These are phyloP conservation scores for Bimuria novae-zelandiae DNA, from an alignment of 2,329 filamentous ascomycete genomes.

Conservation along the genomic window DNA sequence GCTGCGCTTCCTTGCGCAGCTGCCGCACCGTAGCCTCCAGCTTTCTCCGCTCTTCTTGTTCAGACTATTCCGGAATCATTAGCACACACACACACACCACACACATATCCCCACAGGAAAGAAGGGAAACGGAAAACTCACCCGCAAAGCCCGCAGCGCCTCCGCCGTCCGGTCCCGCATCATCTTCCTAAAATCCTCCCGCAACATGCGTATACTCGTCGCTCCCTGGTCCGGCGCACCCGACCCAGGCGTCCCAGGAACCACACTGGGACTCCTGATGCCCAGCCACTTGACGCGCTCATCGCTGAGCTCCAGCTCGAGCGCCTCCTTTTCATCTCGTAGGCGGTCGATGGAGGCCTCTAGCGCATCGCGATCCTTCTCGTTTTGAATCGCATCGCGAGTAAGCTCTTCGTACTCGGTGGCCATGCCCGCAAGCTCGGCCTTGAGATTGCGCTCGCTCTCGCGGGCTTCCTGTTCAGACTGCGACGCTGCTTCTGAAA, in stretches of 20 bases:
- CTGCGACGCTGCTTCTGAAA: conserved; percentile 41
- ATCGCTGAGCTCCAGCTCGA: conserved; percentile 68
- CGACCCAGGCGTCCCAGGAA: conserved; percentile 32
- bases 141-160: conserved; percentile 66
- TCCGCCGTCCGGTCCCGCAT: conserved; percentile 73
- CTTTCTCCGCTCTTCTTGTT: conserved; percentile 72
- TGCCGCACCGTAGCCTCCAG: conserved; percentile 67
- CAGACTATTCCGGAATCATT: too few relatives aligned
- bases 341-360: conserved; percentile 67
- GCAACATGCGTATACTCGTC: conserved; percentile 70
- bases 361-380: conserved; percentile 69
- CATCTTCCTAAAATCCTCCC: conserved; percentile 80
- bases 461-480: conserved; percentile 43
- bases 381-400: conserved; percentile 70
- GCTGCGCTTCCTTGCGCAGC: conserved; percentile 51
- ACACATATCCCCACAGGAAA: too few relatives aligned
- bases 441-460: conserved; percentile 58
- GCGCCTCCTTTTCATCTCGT: conserved; percentile 64
- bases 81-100: too few relatives aligned
- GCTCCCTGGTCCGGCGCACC: conserved; percentile 51
- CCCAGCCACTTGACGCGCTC: conserved; percentile 71
- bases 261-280: conserved; percentile 57
- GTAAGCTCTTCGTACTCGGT: conserved; percentile 73
- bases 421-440: conserved; percentile 69
- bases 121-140: too few relatives aligned